Evolutionary conservation across 2,329 filamentous ascomycete genomes (phyloP), one percentile per base, ranked within the genome.

Genomic region (Cytospora leucostoma): DNA sequence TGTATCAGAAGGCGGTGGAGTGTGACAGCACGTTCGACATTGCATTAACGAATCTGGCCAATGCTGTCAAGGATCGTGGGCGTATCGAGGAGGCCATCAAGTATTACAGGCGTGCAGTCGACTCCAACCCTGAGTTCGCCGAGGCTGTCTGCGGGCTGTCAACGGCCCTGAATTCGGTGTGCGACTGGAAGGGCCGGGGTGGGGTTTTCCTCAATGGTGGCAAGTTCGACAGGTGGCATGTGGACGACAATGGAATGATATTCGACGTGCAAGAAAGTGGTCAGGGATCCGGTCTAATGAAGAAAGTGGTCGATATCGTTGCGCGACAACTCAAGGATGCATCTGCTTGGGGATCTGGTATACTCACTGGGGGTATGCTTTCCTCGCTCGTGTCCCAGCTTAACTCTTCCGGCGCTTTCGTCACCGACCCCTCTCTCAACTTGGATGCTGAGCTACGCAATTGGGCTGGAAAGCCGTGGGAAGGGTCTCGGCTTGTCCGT

Each of bases 1-100:
- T 99, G 94, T 99, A 99, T 72, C 93, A 98, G 76, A 88, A 92
- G 68, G 95, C 95, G 12, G 95, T 99, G 15, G 84, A 86, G 3
- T 98, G 93, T 73, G 95, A 99, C 74, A 87, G 88, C n/a, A 91
- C 88, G 32, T 99, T 99, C 71, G 95, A 99, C 72, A 99, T 99
- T 71, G 95, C 95, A 38, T 79, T 99, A 61, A 96, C 95, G 4
- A 99, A 99, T 71, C 82, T 99, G 27, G 95, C 95, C 61, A 99
- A 99, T 74, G 95, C 95, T 10, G 93, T 99, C 68, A 99, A 99
- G 75, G 95, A 99, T 74, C 92, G 96, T 69, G 95, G 95, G 2
- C 87, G 91, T 51, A 92, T 98, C 68, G 90, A 88, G 62, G 95
- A 99, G 73, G 95, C 95, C 1, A 98, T 99, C 65, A 79, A 80